Percentiles rank a stretch among this genome's conserved stretches.
Evolutionary conservation across 441 rosid genomes (phyloP).

Genomic region (Aquilaria agallochum): DNA sequence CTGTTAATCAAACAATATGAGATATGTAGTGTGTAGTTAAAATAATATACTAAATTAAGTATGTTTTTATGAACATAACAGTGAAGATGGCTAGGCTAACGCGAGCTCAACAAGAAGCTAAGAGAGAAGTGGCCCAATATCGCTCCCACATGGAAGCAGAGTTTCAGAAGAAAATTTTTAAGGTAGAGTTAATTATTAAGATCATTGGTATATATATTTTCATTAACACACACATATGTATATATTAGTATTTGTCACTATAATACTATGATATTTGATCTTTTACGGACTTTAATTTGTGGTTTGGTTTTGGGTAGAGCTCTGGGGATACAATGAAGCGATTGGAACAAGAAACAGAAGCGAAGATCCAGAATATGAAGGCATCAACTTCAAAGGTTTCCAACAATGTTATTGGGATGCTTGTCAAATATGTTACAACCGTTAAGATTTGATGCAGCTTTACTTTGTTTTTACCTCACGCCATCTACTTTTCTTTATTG

Average conservation of each 20-base stretch:
- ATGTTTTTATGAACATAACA: constrained; percentile 11
- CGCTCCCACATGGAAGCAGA: constrained; percentile 76
- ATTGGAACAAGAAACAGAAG: constrained; percentile 77
- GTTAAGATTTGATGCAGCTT: constrained; percentile 16
- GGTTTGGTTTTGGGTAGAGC: constrained; percentile 18
- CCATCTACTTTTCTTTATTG: too few relatives aligned
- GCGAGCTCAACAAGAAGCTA: constrained; percentile 90
- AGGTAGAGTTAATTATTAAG: constrained; percentile 30
- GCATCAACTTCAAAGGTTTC: constrained; percentile 55
- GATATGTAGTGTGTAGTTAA: background rate
- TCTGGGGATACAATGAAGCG: constrained; percentile 85
- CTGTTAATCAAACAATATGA: background rate
- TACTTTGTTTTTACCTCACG: too few relatives aligned
- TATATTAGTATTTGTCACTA: too few relatives aligned
- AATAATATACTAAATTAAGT: background rate
- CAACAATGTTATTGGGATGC: constrained; percentile 65
- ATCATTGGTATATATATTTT: too few relatives aligned
- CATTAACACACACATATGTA: constrained; percentile 7
- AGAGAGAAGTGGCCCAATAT: constrained; percentile 61
- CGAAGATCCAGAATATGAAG: constrained; percentile 57
- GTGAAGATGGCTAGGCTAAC: constrained; percentile 79
- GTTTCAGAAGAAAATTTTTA: constrained; percentile 73
- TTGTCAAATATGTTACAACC: constrained; percentile 38
- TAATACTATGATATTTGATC: too few relatives aligned
- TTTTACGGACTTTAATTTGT: too few relatives aligned